Evolutionary conservation across 805 yeast species (phyloP).

Genomic region (Yamadazyma ubonensis): DNA sequence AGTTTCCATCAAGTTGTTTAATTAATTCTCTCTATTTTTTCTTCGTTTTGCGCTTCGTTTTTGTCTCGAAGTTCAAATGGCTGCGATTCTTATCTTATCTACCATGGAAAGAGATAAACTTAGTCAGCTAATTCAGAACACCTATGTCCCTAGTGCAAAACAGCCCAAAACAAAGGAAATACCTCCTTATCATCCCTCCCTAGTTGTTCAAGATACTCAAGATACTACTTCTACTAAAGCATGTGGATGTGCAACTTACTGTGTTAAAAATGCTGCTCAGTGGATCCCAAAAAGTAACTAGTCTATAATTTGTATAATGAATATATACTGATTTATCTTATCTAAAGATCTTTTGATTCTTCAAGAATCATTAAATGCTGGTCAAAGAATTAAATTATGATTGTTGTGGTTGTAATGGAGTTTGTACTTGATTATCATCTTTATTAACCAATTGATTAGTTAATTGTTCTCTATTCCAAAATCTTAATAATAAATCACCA

Average conservation of each 20-base stretch:
- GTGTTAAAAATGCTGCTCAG: conserved; percentile 38
- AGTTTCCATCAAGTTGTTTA: no score
- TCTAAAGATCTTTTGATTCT: no score
- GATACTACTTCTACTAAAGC: conserved; percentile 35
- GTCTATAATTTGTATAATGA: no score
- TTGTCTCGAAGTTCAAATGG: not conserved
- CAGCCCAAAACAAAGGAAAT: conserved; percentile 22
- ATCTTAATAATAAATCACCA: conserved; percentile 80
- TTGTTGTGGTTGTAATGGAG: not conserved
- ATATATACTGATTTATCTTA: not conserved
- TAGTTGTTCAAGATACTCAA: conserved; percentile 55
- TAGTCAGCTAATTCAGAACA: conserved; percentile 36
- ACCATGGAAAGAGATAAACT: conserved; percentile 46
- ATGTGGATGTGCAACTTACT: conserved; percentile 45
- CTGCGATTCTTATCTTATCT: not conserved
- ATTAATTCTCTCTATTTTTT: not conserved
- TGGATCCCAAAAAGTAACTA: no score
- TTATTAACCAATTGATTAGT: conserved; percentile 35
- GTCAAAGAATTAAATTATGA: conserved; percentile 1
- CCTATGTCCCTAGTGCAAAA: conserved; percentile 47
- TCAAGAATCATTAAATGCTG: no score
- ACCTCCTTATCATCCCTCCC: conserved; percentile 56
- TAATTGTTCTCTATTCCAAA: conserved; percentile 73
- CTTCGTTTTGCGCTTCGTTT: not conserved
- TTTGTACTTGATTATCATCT: conserved; percentile 1